Conservation (phyloP, 805 yeast species). For the Ogataea paraovalis region DNA sequence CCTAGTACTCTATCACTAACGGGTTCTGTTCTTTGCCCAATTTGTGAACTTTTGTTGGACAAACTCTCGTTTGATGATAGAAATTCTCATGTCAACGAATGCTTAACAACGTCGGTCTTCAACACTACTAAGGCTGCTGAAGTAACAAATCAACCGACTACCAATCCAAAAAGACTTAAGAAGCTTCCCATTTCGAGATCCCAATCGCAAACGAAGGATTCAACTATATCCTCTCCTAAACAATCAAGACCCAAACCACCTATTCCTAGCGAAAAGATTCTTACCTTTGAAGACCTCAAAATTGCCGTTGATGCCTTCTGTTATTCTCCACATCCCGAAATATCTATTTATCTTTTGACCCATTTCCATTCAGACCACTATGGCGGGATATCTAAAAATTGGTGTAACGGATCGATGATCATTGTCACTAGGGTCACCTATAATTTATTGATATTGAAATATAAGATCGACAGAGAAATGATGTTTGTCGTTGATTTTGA, state of each 20-base stretch:
- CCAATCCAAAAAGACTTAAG: background rate
- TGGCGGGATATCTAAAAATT: conserved; percentile 73
- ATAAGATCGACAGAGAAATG: conserved; percentile 46
- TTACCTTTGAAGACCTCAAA: conserved; percentile 37
- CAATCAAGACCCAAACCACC: conserved; percentile 29
- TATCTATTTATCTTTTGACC: conserved; percentile 56
- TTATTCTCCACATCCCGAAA: conserved; percentile 41
- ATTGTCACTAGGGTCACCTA: conserved; percentile 73
- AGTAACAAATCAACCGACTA: background rate
- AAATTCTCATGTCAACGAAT: conserved; percentile 52
- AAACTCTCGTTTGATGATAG: conserved; percentile 38
- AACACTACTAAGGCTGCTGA: background rate
- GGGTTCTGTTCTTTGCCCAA: conserved; percentile 41
- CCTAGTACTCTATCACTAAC: too few relatives aligned
- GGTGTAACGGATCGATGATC: conserved; percentile 64
- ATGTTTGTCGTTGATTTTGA: conserved; percentile 39
- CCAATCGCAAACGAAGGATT: background rate
- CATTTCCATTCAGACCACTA: conserved; percentile 97
- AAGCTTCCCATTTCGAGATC: background rate
- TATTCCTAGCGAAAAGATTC: conserved; percentile 53
- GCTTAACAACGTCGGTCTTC: conserved; percentile 28
- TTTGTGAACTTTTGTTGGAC: conserved; percentile 42
- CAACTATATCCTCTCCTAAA: background rate
- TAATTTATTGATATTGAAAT: conserved; percentile 47
- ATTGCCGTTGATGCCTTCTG: conserved; percentile 67